Evolutionary conservation across 2,329 filamentous ascomycete species (phyloP).

Genomic region (Pseudogymnoascus sp.): DNA sequence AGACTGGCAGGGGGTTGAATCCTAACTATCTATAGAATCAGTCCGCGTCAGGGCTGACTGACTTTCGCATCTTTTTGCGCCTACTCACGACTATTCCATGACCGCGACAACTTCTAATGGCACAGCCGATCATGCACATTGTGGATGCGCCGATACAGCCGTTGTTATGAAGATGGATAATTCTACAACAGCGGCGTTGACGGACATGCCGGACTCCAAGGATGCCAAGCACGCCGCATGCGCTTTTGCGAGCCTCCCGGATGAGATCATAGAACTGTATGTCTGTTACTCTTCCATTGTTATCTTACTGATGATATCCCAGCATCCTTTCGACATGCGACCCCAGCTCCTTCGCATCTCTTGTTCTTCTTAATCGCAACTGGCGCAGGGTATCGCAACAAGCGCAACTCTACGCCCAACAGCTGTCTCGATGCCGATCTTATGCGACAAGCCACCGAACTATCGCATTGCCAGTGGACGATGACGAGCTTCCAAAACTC

Average conservation of each 20-base stretch:
- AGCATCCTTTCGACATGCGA: slow-evolving; percentile 16
- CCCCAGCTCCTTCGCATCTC: slow-evolving; percentile 56
- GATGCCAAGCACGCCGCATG: slow-evolving; percentile 15
- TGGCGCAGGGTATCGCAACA: slow-evolving; percentile 58
- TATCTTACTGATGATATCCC: slow-evolving; percentile 11
- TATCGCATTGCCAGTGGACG: slow-evolving; percentile 29
- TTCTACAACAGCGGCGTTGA: neutral
- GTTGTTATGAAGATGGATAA: slow-evolving; percentile 1
- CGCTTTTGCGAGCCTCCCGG: slow-evolving; percentile 50
- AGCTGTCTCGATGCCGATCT: slow-evolving; percentile 52
- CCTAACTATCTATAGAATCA: slow-evolving; percentile 4
- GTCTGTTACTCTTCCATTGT: slow-evolving; percentile 22
- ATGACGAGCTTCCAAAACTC: slow-evolving; percentile 46
- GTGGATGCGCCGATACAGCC: neutral
- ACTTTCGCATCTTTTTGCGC: neutral
- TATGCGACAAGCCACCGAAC: slow-evolving; percentile 42
- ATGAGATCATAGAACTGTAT: slow-evolving; percentile 64
- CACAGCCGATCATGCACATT: neutral
- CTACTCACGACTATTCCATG: neutral
- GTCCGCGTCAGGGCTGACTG: slow-evolving; percentile 1
- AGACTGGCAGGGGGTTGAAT: neutral
- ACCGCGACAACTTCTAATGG: slow-evolving; percentile 1
- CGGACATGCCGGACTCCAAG: neutral
- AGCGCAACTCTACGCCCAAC: slow-evolving; percentile 52
- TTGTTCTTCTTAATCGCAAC: slow-evolving; percentile 55